Evolutionary conservation across 805 yeast species (phyloP), one percentile per base, ranked within the genome.

Genomic region (Zygoascus biomembranicola): DNA sequence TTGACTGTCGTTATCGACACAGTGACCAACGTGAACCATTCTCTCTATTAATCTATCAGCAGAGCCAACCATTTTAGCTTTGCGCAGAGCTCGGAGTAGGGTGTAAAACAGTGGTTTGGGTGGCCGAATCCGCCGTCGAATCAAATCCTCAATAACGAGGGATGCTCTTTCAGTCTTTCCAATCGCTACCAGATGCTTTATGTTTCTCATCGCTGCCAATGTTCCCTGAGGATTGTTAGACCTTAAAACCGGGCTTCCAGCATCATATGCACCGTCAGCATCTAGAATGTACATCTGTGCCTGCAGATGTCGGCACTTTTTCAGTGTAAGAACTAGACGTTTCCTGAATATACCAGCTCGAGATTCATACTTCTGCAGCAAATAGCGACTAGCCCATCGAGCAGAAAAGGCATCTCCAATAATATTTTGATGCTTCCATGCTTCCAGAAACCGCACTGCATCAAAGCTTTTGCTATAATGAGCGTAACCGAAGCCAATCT

Each of bases 11-110:
- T 42, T 13, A 37, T 50, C 55, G 13, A 45, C 39, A 5, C 14
- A 26, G 39, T 57, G 52, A 10, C 60, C 60, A n/a, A 41, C 28
- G 8, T 52, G 47, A 16, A 19, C 23, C 60, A 57, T 57, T 54
- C 48, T 47, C 31, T 49, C 41, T 44, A 48, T 19, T 2, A 57
- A 55, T 5, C 44, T 19, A 16, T 50, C 49, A 10, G 47, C 35
- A 16, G 53, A 45, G 13, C 31, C 18, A 2, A 32, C n/a, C 44
- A 39, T 28, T n/a, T 42, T 42, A 2, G 23, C 46, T 26, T 43
- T 50, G 18, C 43, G 49, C 31, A 57, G 49, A 13, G 55, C 59
- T 32, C 55, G 49, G n/a, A 52, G 39, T 11, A 54, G 51, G 4
- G 52, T 23, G 48, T 49, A 26, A 43, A 57, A 57, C 42, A 52